Percentiles rank a stretch among this genome's conserved stretches.
These are phyloP conservation scores for Clavispora vitiphila DNA, from an alignment of 805 yeast species.

Conservation along the genomic window DNA sequence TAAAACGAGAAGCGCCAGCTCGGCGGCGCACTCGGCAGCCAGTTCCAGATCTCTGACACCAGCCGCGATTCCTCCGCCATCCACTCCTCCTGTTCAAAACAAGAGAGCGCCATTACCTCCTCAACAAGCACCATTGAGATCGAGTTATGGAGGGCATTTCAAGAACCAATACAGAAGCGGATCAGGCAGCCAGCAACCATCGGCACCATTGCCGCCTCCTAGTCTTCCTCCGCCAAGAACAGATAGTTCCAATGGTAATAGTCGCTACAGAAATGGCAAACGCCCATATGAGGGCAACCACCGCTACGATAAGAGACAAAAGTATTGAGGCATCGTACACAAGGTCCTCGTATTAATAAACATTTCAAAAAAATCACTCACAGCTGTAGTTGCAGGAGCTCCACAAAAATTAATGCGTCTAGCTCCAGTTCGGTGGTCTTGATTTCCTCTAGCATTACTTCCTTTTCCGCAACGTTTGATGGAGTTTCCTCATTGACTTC, in stretches of 20 bases:
- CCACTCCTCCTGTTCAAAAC: neutral
- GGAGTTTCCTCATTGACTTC: neutral
- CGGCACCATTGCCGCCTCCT: constrained; percentile 14
- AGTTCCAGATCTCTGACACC: neutral
- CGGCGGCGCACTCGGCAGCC: neutral
- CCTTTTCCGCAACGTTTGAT: neutral
- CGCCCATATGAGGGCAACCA: constrained; percentile 23
- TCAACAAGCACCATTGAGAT: constrained; percentile 6
- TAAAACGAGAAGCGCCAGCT: neutral
- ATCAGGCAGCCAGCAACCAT: neutral
- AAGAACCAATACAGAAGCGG: neutral
- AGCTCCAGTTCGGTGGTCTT: constrained; percentile 1
- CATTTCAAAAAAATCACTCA: neutral
- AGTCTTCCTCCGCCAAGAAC: constrained; percentile 11
- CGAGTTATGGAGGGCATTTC: neutral
- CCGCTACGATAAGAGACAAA: constrained; percentile 27
- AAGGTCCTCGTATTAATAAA: neutral
- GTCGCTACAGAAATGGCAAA: constrained; percentile 5
- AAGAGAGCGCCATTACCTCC: constrained; percentile 9
- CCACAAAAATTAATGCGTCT: constrained; percentile 1
- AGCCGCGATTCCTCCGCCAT: constrained; percentile 1
- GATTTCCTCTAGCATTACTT: neutral
- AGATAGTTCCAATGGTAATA: constrained; percentile 2
- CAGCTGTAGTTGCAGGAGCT: neutral
- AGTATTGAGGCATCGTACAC: constrained; percentile 13